A percentile compares a stretch with the other conserved stretches of the same genome.
phyloP scores from a whole-genome alignment of 257 asterid genomes.

The Capsicum chinense region DNA sequence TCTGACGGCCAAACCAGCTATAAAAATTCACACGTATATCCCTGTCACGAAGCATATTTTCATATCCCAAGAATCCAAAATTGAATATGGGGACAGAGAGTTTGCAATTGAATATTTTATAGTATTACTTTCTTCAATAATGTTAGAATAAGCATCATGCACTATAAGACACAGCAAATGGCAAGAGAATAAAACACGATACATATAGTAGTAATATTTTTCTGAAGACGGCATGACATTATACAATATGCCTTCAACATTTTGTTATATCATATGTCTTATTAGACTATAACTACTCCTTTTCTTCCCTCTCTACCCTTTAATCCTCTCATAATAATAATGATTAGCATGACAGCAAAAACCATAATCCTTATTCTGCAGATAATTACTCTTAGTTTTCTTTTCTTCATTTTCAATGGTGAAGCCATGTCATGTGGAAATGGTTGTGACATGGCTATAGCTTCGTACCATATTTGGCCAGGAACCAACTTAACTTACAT shows the following conservation, averaged over 20 bases:
- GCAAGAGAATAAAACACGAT: not conserved
- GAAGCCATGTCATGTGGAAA: slow-evolving; percentile 59
- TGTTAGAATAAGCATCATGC: not conserved
- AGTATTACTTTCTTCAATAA: not conserved
- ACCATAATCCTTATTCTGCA: slow-evolving; percentile 12
- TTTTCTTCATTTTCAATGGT: slow-evolving; percentile 29
- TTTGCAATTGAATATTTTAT: not conserved
- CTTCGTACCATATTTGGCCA: slow-evolving; percentile 63
- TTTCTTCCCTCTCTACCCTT: slow-evolving; percentile 10
- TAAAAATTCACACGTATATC: not conserved
- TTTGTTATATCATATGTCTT: slow-evolving; percentile 36
- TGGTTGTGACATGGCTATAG: slow-evolving; percentile 71
- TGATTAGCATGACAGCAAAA: slow-evolving; percentile 30
- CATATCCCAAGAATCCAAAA: not conserved
- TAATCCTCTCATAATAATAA: slow-evolving; percentile 42
- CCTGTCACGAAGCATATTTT: not conserved
- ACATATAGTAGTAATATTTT: not conserved
- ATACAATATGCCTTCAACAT: slow-evolving; percentile 30
- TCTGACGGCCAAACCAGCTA: slow-evolving; percentile 1
- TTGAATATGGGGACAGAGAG: not conserved
- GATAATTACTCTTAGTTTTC: slow-evolving; percentile 9
- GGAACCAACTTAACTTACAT: slow-evolving; percentile 73
- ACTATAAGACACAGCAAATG: slow-evolving; percentile 25
- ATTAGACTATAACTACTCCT: slow-evolving; percentile 33
- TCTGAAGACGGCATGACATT: slow-evolving; percentile 46